Conservation (phyloP, 2,329 filamentous ascomycete genomes). For the Capronia coronata region DNA sequence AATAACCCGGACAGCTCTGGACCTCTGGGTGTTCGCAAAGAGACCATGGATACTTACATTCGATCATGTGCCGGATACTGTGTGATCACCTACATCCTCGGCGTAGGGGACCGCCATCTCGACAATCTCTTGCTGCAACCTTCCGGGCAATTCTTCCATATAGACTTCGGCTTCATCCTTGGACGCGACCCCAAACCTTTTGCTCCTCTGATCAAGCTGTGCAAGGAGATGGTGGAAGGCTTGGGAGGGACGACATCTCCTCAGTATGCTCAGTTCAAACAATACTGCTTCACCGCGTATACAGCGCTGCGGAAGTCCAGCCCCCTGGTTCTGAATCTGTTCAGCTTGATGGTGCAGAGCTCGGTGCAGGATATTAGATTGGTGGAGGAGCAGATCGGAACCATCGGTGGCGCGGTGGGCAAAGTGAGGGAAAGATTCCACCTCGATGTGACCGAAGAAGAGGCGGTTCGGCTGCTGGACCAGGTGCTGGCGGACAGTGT, state of each 20-base stretch:
- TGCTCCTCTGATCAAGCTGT: constrained; percentile 92
- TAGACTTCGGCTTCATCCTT: constrained; percentile 96
- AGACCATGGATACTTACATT: constrained; percentile 90
- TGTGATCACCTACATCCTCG: constrained; percentile 95
- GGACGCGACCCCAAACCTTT: constrained; percentile 96
- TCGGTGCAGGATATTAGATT: constrained; percentile 93
- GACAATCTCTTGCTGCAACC: constrained; percentile 90
- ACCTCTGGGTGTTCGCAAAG: constrained; percentile 79
- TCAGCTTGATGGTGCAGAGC: constrained; percentile 93
- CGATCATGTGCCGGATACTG: constrained; percentile 96
- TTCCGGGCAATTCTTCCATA: constrained; percentile 93
- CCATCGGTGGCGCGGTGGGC: constrained; percentile 56
- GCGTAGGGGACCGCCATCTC: constrained; percentile 89
- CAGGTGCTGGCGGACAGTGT: constrained; percentile 84
- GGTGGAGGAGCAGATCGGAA: constrained; percentile 67
- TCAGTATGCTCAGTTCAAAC: constrained; percentile 82
- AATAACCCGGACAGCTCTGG: constrained; percentile 83
- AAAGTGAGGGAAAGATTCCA: constrained; percentile 96
- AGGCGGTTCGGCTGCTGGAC: constrained; percentile 82
- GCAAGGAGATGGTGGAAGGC: constrained; percentile 96
- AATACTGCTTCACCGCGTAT: constrained; percentile 94
- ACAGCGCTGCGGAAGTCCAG: constrained; percentile 82
- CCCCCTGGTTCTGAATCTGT: constrained; percentile 88
- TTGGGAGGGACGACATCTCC: constrained; percentile 82
- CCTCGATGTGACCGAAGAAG: constrained; percentile 83